phyloP scores from a whole-genome alignment of 73 alveolate species.

The Tetrahymena malaccensis region DNA sequence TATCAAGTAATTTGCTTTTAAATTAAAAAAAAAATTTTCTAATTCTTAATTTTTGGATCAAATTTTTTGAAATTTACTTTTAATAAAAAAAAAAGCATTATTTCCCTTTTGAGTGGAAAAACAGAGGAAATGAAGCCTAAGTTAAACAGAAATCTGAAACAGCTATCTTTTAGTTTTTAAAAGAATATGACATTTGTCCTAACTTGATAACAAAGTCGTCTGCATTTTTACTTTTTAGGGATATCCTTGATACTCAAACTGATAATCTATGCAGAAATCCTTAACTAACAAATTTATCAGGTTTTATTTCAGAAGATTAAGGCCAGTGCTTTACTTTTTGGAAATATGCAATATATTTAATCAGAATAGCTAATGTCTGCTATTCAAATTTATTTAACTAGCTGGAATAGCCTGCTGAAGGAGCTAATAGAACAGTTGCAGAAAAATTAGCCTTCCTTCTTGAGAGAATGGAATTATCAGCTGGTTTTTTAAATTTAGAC shows the following conservation, averaged over 20 bases:
- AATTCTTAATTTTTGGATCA: too few species aligned
- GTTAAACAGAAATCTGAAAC: constrained; percentile 7
- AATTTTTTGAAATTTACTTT: neutral
- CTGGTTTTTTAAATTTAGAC: constrained; percentile 11
- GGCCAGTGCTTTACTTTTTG: neutral
- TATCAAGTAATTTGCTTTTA: neutral
- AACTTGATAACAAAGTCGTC: constrained; percentile 14
- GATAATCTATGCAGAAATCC: neutral
- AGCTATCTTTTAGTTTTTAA: constrained; percentile 1
- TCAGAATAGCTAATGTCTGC: constrained; percentile 5
- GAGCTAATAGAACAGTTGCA: neutral
- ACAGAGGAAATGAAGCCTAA: constrained; percentile 5
- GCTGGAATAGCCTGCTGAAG: neutral
- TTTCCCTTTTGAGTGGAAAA: neutral
- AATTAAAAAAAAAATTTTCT: neutral
- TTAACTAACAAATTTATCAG: neutral
- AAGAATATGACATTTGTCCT: constrained; percentile 28
- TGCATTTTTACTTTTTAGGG: constrained; percentile 11
- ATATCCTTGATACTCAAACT: neutral
- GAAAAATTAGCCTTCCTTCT: constrained; percentile 15
- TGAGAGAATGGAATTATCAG: constrained; percentile 24
- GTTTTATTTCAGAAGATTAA: neutral
- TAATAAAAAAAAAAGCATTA: neutral
- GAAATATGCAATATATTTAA: constrained; percentile 6
- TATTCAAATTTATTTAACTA: neutral